Base-by-base conservation (phyloP, 1,284 basidiomycete genomes). In the Tausonia pullulans region DNA sequence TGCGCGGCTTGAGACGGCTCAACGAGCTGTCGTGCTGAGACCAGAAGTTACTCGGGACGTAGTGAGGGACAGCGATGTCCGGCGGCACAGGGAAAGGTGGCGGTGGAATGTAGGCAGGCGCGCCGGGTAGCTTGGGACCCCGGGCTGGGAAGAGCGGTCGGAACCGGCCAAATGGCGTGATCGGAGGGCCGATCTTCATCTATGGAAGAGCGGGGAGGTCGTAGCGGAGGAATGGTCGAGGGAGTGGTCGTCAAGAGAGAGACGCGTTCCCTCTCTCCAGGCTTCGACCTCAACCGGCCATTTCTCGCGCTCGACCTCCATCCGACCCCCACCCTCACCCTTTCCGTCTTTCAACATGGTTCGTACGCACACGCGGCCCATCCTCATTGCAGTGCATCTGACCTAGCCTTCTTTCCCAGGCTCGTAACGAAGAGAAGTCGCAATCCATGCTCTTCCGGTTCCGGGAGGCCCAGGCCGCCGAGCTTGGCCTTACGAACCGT, bases 381-480 rank as follows among this genome's bases (percentile, higher is more conserved):
- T 6, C 40, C 3, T 7, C 52, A 7, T 5, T 54, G 14, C 5
- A n/a, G 9, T 10, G 16, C 16, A 13, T 6, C 54, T 11, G 45
- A 55, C 40, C 52, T 10, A 4, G 8, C 11, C 13, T 14, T 14
- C 27, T 16, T 52, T 3, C 43, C 5, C 53, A 90, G 92, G 91
- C 92, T 70, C 88, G 92, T 77, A 96, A 96, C 87, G 88, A 92
- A 76, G 93, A 96, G 77, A 97, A 96, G 76, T 90, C 92, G 0
- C 92, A 95, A 78, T 96, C 93, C 58, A 98, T 97, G 93, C 84
- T 99, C 61, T 97, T 96, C 78, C 92, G 95, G 69, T 98, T 98
- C 78, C 88, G 95, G 66, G 93, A 98, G 77, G 90, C 90, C 61
- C 95, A 98, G 77, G 92, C 91, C 0, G 87, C 88, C 60, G 95